Evolutionary conservation across 78 protist genomes (phyloP), one percentile per base, ranked within the genome.

Genomic region (Dictyostelium brefeldianum): DNA sequence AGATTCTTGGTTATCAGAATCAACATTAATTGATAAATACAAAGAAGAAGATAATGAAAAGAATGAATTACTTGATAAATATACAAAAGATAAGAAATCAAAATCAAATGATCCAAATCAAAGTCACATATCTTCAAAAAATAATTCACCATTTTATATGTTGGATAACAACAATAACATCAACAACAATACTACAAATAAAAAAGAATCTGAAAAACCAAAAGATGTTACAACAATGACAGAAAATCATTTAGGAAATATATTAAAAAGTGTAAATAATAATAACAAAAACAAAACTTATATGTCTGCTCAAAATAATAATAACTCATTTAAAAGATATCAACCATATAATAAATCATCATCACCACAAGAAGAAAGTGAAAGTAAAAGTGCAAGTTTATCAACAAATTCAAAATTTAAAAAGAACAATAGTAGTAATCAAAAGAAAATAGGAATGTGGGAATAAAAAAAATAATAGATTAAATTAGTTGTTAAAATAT

Each of bases 131-230:
- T 11, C 15, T 56, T 7, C 5, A 43, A 80, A 80, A 80, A 56
- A 62, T 41, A 62, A 27, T n/a, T 80, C 87, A 41, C 87, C 87
- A 46, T 80, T 80, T 62, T 17, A 56, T 57, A 20, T 62, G 47
- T 62, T 80, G 15, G 87, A 80, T 56, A 80, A 41, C 10, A 51
- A 47, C 2, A 25, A 75, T 51, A 75, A n/a, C 20, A 75, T 15
- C 20, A 47, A n/a, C 6, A 75, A 75, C 5, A 47, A n/a, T 25
- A 22, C 10, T 31, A 3, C 0, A 29, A 71, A 36, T 46, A 36
- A 11, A 18, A 78, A 78, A 31, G 36, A 50, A 3, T 18, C 29
- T 48, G 62, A 59, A 20, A 56, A 36, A 12, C 31, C 65, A 22
- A 80, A 80, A 56, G 50, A 36, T 41, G 11, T 62, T 43, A 20